Percentiles rank a stretch among this genome's conserved stretches.
phyloP scores from a whole-genome alignment of 2,329 filamentous ascomycete species.

The Trichoderma asperellum region DNA sequence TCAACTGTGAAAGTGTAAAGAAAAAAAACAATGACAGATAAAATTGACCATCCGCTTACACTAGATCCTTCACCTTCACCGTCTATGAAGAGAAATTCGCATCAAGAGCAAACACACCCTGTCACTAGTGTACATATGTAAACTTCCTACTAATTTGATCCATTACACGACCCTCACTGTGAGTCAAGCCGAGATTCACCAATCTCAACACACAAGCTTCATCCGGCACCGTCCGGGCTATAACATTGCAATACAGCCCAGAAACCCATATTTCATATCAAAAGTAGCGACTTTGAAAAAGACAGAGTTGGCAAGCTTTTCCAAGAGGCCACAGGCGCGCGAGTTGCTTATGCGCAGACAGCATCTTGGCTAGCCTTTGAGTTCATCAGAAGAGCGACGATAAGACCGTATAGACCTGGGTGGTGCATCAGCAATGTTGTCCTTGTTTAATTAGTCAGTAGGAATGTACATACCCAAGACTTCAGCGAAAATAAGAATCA shows the following conservation, averaged over 20 bases:
- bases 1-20: neutral
- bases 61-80: slow-evolving; percentile 49
- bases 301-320: slow-evolving; percentile 22
- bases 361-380: slow-evolving; percentile 76
- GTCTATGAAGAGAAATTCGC: slow-evolving; percentile 54
- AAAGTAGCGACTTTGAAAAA: slow-evolving; percentile 10
- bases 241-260: slow-evolving; percentile 17
- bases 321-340: slow-evolving; percentile 12
- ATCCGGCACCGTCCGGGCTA: slow-evolving; percentile 19
- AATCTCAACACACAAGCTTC: slow-evolving; percentile 35
- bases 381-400: slow-evolving; percentile 99
- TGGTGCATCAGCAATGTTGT: slow-evolving; percentile 33
- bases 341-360: slow-evolving; percentile 48
- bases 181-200: slow-evolving; percentile 34
- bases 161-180: slow-evolving; percentile 34
- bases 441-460: neutral
- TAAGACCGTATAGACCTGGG: slow-evolving; percentile 95
- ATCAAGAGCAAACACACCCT: slow-evolving; percentile 48
- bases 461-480: slow-evolving; percentile 74
- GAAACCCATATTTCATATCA: slow-evolving; percentile 19
- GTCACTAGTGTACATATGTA: slow-evolving; percentile 58
- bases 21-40: slow-evolving; percentile 30
- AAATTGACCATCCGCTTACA: slow-evolving; percentile 46
- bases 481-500: slow-evolving; percentile 65
- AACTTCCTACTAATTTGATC: slow-evolving; percentile 38